Evolutionary conservation across 2,329 filamentous ascomycete genomes (phyloP), one percentile per base, ranked within the genome.

Genomic region (Sarocladium strictum): DNA sequence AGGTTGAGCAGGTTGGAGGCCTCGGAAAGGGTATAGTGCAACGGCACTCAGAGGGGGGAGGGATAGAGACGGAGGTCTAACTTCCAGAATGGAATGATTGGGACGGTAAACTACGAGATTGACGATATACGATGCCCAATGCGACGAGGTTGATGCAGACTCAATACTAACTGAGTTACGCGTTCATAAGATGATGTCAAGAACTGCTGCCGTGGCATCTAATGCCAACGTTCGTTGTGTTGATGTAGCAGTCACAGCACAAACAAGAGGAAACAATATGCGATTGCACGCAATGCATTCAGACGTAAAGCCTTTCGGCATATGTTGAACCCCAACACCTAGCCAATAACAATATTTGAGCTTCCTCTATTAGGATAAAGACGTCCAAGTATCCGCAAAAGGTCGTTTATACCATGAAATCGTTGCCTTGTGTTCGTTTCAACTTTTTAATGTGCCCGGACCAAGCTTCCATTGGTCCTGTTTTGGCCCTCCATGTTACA

Each of bases 11-110:
- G 67, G 75, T 85, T 56, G 80, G 82, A 62, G 79, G 83, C 37
- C 81, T 82, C 54, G 76, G 82, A 1, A 75, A 77, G 57, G 69
- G 76, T 26, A 71, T 79, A 3, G 83, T 88, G 59, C 75, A 82
- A 51, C 83, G 87, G 64, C 69, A 75, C 53, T 78, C 82, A 17
- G 80, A 83, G 61, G 76, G 78, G 29, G 66, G 69, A 10, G 83
- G 80, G 1, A 75, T 89, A 60, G 86, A 89, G 74, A 89, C 84
- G 17, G 86, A 90, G 69, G 83, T 85, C 37, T 89, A 68, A 73
- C 27, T n/a, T n/a, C n/a, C n/a, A n/a, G n/a, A n/a, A n/a, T n/a
- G n/a, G n/a, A n/a, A n/a, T n/a, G n/a, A n/a, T n/a, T n/a, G n/a
- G n/a, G n/a, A n/a, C n/a, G n/a, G n/a, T n/a, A n/a, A n/a, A n/a